Evolutionary conservation across 495 filamentous ascomycete species (phyloP), one percentile per base, ranked within the genome.

Genomic region (Penicillium ochrochloron): DNA sequence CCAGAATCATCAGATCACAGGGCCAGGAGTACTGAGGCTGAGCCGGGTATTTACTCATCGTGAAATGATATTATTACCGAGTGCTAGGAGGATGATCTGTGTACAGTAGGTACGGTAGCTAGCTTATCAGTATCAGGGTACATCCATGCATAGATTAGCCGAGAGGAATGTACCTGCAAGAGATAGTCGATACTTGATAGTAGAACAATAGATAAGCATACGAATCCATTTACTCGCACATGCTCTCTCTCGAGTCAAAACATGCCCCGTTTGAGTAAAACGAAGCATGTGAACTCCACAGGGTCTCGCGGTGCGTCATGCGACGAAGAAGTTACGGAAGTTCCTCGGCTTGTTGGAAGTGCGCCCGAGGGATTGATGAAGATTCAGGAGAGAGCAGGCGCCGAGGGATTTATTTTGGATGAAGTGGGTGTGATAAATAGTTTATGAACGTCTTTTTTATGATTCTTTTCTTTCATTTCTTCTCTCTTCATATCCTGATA

Each of bases 241-340:
- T 52, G 48, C 46, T 10, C 46, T 21, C n/a, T 17, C 42, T 10
- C 11, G 46, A 15, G 48, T 12, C 31, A n/a, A 52, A 21, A 0
- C 14, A 52, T 29, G 48, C 48, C 48, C 48, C 2, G 12, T 31
- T 52, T 21, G 25, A 52, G 48, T 15, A 52, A 52, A 52, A 52
- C 48, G 27, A 31, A 27, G 37, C 60, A 66, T 66, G 64, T 66
- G 64, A 66, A 62, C 59, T 62, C 63, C 63, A 66, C 51, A 25
- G 50, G 50, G 31, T 29, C 31, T 23, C 7, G 42, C 50, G 27
- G 15, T 53, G 41, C 27, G 51, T 57, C 59, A 61, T 57, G 27
- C 34, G 62, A 62, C 53, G 58, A 65, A 61, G 63, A 52, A 57
- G 50, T 53, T 39, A 57, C 63, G 63, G 63, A 60, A 60, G 39